Conservation (phyloP, 805 yeast species). For the Candida sithepensis region DNA sequence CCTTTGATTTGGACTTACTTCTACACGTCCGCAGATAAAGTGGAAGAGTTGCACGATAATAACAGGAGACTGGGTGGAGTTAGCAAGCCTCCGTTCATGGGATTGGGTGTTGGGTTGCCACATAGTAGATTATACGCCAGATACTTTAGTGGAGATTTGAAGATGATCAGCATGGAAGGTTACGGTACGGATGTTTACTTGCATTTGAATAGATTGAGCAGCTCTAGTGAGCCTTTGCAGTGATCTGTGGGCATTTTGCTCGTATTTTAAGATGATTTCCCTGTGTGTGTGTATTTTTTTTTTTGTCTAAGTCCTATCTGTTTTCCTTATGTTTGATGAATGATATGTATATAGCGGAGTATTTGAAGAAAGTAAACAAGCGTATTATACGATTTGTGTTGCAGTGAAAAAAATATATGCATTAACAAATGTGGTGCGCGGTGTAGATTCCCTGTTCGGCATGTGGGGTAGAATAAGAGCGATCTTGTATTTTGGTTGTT, state of each 20-base stretch:
- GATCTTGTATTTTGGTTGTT: not conserved
- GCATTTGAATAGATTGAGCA: conserved; percentile 76
- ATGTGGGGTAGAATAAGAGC: not conserved
- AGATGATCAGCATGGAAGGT: conserved; percentile 87
- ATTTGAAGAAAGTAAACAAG: too few species aligned
- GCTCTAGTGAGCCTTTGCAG: conserved; percentile 68
- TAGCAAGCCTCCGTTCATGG: conserved; percentile 83
- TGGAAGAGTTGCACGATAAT: conserved; percentile 37
- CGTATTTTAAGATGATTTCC: too few species aligned
- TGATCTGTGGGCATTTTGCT: conserved; percentile 17
- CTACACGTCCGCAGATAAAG: conserved; percentile 81
- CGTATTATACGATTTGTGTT: too few species aligned
- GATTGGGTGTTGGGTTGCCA: conserved; percentile 89
- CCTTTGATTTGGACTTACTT: conserved; percentile 89
- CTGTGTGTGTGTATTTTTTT: not conserved
- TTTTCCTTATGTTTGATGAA: too few species aligned
- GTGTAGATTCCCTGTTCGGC: not conserved
- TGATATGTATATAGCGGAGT: too few species aligned
- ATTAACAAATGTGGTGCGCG: too few species aligned
- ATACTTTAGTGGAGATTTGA: conserved; percentile 87
- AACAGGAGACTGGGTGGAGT: conserved; percentile 7
- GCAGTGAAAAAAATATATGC: too few species aligned
- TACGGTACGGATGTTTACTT: conserved; percentile 91
- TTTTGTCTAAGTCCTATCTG: too few species aligned
- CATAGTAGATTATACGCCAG: conserved; percentile 82